phyloP scores from a whole-genome alignment of 345 rosid genomes.

The Noccaea bulbosa region DNA sequence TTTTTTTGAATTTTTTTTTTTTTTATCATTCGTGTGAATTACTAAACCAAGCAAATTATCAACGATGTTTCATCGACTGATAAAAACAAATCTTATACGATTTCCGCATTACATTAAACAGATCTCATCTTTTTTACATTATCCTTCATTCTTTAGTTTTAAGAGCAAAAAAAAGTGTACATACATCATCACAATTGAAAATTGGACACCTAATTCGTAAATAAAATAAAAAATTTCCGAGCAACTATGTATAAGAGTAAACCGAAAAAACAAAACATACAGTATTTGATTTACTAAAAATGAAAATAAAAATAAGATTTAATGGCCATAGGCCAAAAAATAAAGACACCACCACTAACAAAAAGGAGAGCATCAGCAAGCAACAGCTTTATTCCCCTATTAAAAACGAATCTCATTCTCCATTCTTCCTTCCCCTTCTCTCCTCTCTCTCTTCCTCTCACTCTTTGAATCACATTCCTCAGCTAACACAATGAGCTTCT shows the following conservation, averaged over 20 bases:
- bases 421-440: constrained; percentile 29
- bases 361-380: constrained; percentile 12
- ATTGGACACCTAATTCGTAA: constrained; percentile 23
- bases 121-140: neutral
- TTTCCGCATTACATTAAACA: constrained; percentile 1
- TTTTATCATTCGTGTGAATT: neutral
- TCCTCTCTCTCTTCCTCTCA: constrained; percentile 4
- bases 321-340: neutral
- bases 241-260: neutral
- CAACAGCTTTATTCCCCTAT: constrained; percentile 32
- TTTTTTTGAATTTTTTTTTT: neutral
- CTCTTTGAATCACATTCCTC: neutral
- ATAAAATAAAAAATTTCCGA: neutral
- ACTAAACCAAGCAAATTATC: neutral
- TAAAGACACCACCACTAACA: constrained; percentile 27
- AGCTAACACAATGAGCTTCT: constrained; percentile 56
- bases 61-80: neutral
- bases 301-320: neutral
- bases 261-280: neutral
- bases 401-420: constrained; percentile 39
- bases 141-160: neutral
- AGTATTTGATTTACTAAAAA: neutral
- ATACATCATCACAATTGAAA: constrained; percentile 16
- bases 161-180: neutral
- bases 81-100: neutral